A percentile compares a stretch with the other conserved stretches of the same genome.
Evolutionary conservation across 139 green algal genomes (phyloP).

Genomic region (Eudorina sp.): DNA sequence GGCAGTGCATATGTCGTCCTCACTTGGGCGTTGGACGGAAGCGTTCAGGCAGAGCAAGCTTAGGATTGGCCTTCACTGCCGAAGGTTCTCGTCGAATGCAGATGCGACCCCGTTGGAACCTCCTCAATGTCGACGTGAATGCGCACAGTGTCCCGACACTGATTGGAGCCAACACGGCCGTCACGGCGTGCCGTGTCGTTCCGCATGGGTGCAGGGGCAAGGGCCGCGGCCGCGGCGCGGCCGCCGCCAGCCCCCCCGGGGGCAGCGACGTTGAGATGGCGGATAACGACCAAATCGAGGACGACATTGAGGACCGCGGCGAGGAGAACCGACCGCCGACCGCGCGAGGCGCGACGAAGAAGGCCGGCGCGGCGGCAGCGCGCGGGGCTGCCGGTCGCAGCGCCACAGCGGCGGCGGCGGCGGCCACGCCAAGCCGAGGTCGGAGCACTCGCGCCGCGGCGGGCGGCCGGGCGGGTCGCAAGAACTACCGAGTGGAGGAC

Average conservation of each 20-base stretch:
- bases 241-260: not conserved
- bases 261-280: slow-evolving; percentile 30
- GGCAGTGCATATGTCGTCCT: too few species aligned
- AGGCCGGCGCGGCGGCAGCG: not conserved
- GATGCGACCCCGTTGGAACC: too few species aligned
- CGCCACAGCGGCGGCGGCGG: not conserved
- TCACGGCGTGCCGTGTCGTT: too few species aligned
- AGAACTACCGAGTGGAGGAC: slow-evolving; percentile 21
- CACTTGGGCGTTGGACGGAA: too few species aligned
- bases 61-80: too few species aligned
- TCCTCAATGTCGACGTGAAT: too few species aligned
- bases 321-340: not conserved
- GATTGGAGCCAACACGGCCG: too few species aligned
- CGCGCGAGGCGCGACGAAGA: too few species aligned
- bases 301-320: slow-evolving; percentile 25
- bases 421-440: not conserved
- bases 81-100: too few species aligned
- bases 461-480: not conserved
- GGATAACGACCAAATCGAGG: not conserved
- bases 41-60: too few species aligned
- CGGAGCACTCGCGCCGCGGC: slow-evolving; percentile 4
- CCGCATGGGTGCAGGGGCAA: not conserved
- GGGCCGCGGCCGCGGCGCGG: not conserved
- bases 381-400: too few species aligned
- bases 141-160: too few species aligned